Conservation (phyloP, 805 yeast species). For the Zygosaccharomyces pseudorouxii region DNA sequence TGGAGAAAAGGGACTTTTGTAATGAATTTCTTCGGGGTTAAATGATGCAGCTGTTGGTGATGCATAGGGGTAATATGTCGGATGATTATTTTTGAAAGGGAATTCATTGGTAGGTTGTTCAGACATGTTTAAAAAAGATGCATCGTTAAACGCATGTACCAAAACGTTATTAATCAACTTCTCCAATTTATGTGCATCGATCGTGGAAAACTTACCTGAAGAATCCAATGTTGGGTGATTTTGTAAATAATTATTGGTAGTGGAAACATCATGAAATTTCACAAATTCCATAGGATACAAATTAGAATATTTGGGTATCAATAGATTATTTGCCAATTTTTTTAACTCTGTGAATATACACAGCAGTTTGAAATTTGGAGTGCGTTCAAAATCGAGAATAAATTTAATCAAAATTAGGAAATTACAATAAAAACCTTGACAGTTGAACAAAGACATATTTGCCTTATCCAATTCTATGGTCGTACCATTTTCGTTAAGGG, state of each 20-base stretch:
- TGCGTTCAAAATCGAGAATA: constrained; percentile 31
- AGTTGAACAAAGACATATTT: constrained; percentile 27
- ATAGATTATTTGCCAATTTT: constrained; percentile 26
- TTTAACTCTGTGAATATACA: constrained; percentile 32
- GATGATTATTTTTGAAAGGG: constrained; percentile 15
- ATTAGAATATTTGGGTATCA: constrained; percentile 25
- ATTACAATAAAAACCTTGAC: constrained; percentile 32
- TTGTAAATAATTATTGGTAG: constrained; percentile 8
- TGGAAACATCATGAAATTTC: constrained; percentile 18
- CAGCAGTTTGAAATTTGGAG: constrained; percentile 33
- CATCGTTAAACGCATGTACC: constrained; percentile 33
- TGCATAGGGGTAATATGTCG: constrained; percentile 12
- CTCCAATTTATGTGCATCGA: constrained; percentile 26
- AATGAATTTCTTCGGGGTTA: neutral
- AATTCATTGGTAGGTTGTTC: constrained; percentile 28
- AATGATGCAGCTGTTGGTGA: neutral
- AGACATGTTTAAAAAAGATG: constrained; percentile 31
- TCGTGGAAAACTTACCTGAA: constrained; percentile 9
- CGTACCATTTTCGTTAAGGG: constrained; percentile 15
- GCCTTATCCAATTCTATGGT: constrained; percentile 18
- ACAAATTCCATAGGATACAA: constrained; percentile 24
- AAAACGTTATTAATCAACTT: constrained; percentile 30
- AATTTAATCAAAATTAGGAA: constrained; percentile 31
- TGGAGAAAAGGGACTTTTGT: neutral
- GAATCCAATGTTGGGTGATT: constrained; percentile 4